phyloP scores from a whole-genome alignment of 306 rosid species.

The Macrotyloma uniflorum region DNA sequence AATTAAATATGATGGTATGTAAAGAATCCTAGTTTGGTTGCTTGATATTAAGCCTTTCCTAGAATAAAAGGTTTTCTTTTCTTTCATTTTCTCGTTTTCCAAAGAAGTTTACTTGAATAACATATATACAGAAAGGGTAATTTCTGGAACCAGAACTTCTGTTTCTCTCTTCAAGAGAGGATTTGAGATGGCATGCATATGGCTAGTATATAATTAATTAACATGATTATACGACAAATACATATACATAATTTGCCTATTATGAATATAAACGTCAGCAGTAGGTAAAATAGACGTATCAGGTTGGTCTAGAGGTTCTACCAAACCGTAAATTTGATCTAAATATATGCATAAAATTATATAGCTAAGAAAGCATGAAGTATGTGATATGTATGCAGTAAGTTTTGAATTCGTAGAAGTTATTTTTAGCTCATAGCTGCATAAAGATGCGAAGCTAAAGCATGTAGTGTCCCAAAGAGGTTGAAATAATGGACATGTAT shows the following conservation, averaged over 20 bases:
- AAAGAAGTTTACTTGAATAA: not conserved
- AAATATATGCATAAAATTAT: not conserved
- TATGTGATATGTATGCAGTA: not conserved
- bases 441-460: not conserved
- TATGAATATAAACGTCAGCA: slow-evolving; percentile 19
- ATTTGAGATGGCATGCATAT: not conserved
- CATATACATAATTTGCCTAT: not conserved
- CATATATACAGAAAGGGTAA: not conserved
- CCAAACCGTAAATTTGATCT: slow-evolving; percentile 22
- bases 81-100: not conserved
- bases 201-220: not conserved
- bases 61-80: not conserved
- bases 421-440: not conserved
- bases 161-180: not conserved
- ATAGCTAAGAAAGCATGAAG: not conserved
- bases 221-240: slow-evolving; percentile 17
- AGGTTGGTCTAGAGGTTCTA: slow-evolving; percentile 35
- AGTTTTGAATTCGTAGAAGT: not conserved
- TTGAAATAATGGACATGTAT: not conserved
- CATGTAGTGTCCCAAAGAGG: not conserved
- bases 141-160: not conserved
- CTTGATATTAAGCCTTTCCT: not conserved
- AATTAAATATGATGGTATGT: too few species aligned
- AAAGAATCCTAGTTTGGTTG: too few species aligned
- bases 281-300: slow-evolving; percentile 47